Conservation (phyloP, 2,329 filamentous ascomycete species). For the Colletotrichum sp. region DNA sequence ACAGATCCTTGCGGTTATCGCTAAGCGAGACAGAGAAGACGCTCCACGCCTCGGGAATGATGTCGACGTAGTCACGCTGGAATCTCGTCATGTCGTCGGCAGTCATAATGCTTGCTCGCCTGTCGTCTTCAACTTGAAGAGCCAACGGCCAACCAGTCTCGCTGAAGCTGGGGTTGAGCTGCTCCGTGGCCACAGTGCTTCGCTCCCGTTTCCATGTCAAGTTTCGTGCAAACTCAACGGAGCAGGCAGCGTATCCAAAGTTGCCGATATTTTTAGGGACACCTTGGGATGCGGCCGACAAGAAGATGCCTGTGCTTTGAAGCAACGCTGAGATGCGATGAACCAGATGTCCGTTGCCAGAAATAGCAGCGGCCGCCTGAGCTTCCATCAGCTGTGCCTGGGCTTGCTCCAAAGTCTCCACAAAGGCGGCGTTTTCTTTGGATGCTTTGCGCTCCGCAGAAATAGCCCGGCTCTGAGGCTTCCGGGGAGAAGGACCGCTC, state of each 20-base stretch:
- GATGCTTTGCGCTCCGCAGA: slow-evolving; percentile 30
- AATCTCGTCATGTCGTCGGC: slow-evolving; percentile 66
- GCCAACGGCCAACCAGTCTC: slow-evolving; percentile 37
- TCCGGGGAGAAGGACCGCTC: slow-evolving; percentile 39
- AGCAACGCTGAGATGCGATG: slow-evolving; percentile 68
- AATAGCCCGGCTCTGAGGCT: slow-evolving; percentile 12
- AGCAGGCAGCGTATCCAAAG: slow-evolving; percentile 65
- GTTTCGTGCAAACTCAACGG: slow-evolving; percentile 73
- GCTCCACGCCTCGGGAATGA: slow-evolving; percentile 83
- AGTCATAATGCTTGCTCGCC: slow-evolving; percentile 50
- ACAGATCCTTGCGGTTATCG: slow-evolving; percentile 82
- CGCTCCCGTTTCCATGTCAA: slow-evolving; percentile 70
- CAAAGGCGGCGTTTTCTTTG: slow-evolving; percentile 43
- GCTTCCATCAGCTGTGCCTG: slow-evolving; percentile 70
- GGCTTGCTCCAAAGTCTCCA: slow-evolving; percentile 66
- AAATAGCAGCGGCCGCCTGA: slow-evolving; percentile 60
- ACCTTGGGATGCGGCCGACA: slow-evolving; percentile 63
- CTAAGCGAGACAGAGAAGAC: slow-evolving; percentile 86
- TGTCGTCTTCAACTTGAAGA: slow-evolving; percentile 24
- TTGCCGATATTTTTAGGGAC: slow-evolving; percentile 51
- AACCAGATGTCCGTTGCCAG: slow-evolving; percentile 63
- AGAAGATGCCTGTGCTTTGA: slow-evolving; percentile 68
- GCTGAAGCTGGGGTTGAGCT: slow-evolving; percentile 28
- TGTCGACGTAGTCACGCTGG: slow-evolving; percentile 81
- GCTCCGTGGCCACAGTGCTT: slow-evolving; percentile 40